phyloP scores from a whole-genome alignment of 345 rosid genomes.

The Excoecaria cochinchinensis region DNA sequence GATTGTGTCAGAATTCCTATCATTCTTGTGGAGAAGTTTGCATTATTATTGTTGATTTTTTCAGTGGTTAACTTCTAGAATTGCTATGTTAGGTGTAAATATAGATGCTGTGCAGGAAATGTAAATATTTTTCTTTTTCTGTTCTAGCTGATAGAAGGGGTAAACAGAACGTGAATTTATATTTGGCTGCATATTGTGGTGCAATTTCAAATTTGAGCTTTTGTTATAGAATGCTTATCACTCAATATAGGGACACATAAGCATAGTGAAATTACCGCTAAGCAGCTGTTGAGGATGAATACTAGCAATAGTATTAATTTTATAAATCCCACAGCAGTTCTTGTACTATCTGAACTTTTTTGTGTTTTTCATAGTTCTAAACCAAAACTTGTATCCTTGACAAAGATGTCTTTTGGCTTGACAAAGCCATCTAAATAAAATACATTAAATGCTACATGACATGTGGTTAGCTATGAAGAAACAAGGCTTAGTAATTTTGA shows the following conservation, averaged over 20 bases:
- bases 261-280: neutral
- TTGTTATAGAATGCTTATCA: neutral
- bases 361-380: neutral
- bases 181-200: neutral
- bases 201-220: neutral
- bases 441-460: neutral
- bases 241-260: neutral
- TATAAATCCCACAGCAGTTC: neutral
- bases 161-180: neutral
- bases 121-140: neutral
- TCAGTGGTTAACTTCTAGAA: neutral
- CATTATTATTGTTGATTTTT: conserved; percentile 14
- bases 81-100: neutral
- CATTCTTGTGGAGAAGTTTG: conserved; percentile 5
- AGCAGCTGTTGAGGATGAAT: too few relatives aligned
- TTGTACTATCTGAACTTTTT: neutral
- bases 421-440: neutral
- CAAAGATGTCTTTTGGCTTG: neutral
- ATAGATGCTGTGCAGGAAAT: too few relatives aligned
- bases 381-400: neutral
- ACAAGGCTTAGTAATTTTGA: conserved; percentile 2
- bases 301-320: too few relatives aligned
- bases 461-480: neutral
- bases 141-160: neutral
- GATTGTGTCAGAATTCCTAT: neutral